Percentiles rank a stretch among this genome's conserved stretches.
Conservation (phyloP, 768 basidiomycete species). For the Podaxis sp. region DNA sequence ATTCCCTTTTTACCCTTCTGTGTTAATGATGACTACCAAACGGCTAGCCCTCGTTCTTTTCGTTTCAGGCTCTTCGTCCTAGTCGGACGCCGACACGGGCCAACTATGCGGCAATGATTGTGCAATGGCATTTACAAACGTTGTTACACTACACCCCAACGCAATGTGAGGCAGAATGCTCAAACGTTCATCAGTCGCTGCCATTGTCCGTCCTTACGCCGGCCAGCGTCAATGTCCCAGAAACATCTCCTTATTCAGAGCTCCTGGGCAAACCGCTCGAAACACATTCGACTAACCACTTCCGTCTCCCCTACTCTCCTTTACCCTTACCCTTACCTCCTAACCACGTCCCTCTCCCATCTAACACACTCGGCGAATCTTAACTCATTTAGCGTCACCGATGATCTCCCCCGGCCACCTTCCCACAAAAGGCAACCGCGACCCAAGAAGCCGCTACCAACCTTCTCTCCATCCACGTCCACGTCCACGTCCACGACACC, state of each 20-base stretch:
- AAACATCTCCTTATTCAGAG: no score
- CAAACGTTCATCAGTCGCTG: no score
- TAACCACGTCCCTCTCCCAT: background rate
- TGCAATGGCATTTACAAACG: no score
- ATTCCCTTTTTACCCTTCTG: background rate
- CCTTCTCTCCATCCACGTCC: background rate
- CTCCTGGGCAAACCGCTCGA: background rate
- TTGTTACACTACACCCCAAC: no score
- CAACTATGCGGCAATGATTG: no score
- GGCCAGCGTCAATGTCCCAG: no score
- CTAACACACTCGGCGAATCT: background rate
- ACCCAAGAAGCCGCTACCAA: background rate
- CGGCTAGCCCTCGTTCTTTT: background rate
- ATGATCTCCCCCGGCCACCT: background rate
- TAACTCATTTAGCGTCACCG: background rate
- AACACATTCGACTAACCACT: background rate
- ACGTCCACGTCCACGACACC: background rate
- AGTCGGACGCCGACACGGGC: no score
- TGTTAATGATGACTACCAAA: background rate
- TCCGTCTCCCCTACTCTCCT: no score
- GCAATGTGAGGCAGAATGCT: no score
- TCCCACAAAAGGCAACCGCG: background rate
- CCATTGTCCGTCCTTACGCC: no score
- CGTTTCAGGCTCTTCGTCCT: background rate
- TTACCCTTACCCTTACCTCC: background rate